Evolutionary conservation across 1,284 basidiomycete genomes (phyloP).

Genomic region (Bondarzewia mesenterica): DNA sequence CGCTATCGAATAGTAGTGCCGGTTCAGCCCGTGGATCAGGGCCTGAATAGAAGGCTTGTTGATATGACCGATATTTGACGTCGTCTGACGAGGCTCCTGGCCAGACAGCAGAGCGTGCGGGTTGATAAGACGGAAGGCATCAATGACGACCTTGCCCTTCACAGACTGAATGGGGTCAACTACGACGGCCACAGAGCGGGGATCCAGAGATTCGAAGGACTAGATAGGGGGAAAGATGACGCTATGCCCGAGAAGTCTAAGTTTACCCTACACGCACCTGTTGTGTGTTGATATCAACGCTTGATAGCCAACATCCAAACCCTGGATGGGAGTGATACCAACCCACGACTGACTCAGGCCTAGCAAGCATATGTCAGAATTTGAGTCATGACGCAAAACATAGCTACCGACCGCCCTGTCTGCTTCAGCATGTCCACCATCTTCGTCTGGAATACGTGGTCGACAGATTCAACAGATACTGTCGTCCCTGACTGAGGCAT

Average conservation of each 20-base stretch:
- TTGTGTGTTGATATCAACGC: slow-evolving; percentile 99
- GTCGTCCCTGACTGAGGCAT: slow-evolving; percentile 99
- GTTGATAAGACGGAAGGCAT: slow-evolving; percentile 96
- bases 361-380: slow-evolving; percentile 22
- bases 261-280: slow-evolving; percentile 53
- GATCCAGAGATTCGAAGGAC: slow-evolving; percentile 96
- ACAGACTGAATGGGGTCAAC: slow-evolving; percentile 99
- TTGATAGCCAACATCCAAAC: slow-evolving; percentile 98
- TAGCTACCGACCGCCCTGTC: slow-evolving; percentile 76
- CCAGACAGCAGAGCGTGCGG: slow-evolving; percentile 82
- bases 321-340: slow-evolving; percentile 99
- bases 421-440: slow-evolving; percentile 99
- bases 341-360: slow-evolving; percentile 97
- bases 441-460: slow-evolving; percentile 97
- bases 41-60: slow-evolving; percentile 99
- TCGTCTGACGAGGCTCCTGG: slow-evolving; percentile 94
- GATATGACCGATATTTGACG: slow-evolving; percentile 97
- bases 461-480: slow-evolving; percentile 97
- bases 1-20: slow-evolving; percentile 95
- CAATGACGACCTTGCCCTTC: slow-evolving; percentile 97
- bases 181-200: slow-evolving; percentile 94
- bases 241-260: slow-evolving; percentile 5
- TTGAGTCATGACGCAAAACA: slow-evolving; percentile 2
- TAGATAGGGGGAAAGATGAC: slow-evolving; percentile 26
- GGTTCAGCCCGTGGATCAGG: slow-evolving; percentile 90